Evolutionary conservation across 2,329 filamentous ascomycete genomes (phyloP), one percentile per base, ranked within the genome.

Genomic region (Phoma sp.): DNA sequence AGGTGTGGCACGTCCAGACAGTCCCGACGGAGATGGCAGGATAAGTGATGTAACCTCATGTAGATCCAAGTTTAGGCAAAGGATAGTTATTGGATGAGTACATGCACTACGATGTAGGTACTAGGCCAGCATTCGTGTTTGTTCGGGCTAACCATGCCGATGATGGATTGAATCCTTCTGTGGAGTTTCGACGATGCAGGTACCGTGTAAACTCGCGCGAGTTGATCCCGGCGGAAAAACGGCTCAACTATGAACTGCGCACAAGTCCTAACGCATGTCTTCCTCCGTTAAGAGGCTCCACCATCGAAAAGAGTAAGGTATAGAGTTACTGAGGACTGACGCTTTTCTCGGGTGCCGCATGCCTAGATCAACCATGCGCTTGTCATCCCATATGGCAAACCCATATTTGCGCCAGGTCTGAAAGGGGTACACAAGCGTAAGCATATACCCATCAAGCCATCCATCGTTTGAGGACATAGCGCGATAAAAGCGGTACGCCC

Each of bases 351-450:
- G 50, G 43, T 51, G 21, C 37, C 33, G 29, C 51, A 58, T 58
- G 50, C 55, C 45, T 13, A 58, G 46, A 43, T 55, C 41, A 19
- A 13, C 38, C 46, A 58, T 58, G 43, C 51, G 55, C 37, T 51
- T 58, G 36, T 55, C 43, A 43, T 58, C 55, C 51, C 51, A 58
- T 43, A 58, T 51, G 22, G 51, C 51, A 35, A 58, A 58, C 6
- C 55, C 51, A 44, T 47, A 58, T 48, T 51, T 48, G 24, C 46
- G 55, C 41, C 38, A 55, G 44, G 17, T 24, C 3, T 53, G 35
- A 38, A 57, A 53, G 31, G 40, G 49, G 13, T 41, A 27, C 32
- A 22, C 38, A 31, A 52, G 43, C 27, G 27, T 35, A 48, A 39
- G 48, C 43, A 21, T 19, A 21, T 7, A 6, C 38, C 38, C 39